A percentile compares a stretch with the other conserved stretches of the same genome.
phyloP scores from a whole-genome alignment of 75 land plant genomes.

The Pinus tabuliformis region DNA sequence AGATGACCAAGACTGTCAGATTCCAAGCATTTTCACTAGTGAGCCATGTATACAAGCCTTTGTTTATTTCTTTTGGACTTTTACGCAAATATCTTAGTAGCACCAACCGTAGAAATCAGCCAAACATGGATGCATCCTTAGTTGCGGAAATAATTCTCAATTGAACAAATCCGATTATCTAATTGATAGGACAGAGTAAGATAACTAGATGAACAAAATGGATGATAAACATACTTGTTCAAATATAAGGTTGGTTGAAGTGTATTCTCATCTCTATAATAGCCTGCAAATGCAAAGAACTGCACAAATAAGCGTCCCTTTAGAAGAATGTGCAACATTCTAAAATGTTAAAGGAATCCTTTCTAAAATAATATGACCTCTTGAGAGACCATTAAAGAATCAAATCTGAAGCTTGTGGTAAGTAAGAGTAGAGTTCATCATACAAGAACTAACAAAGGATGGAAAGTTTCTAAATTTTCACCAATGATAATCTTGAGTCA shows the following conservation, averaged over 20 bases:
- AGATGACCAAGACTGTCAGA: no score
- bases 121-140: background rate
- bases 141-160: no score
- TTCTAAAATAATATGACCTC: background rate
- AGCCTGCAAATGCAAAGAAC: slow-evolving; percentile 47
- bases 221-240: slow-evolving; percentile 68
- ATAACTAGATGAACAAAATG: background rate
- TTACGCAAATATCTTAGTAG: background rate
- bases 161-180: background rate
- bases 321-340: background rate
- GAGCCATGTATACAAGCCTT: no score
- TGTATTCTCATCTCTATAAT: slow-evolving; percentile 81
- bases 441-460: background rate
- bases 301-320: background rate
- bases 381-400: background rate
- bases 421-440: background rate
- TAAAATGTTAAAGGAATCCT: background rate
- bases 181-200: background rate
- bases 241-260: slow-evolving; percentile 81
- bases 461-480: background rate
- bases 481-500: background rate
- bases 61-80: background rate
- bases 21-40: no score
- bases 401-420: background rate
- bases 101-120: background rate